Evolutionary conservation across 768 basidiomycete genomes (phyloP), one percentile per base, ranked within the genome.

Genomic region (Tylopilus cervinicoccineus): DNA sequence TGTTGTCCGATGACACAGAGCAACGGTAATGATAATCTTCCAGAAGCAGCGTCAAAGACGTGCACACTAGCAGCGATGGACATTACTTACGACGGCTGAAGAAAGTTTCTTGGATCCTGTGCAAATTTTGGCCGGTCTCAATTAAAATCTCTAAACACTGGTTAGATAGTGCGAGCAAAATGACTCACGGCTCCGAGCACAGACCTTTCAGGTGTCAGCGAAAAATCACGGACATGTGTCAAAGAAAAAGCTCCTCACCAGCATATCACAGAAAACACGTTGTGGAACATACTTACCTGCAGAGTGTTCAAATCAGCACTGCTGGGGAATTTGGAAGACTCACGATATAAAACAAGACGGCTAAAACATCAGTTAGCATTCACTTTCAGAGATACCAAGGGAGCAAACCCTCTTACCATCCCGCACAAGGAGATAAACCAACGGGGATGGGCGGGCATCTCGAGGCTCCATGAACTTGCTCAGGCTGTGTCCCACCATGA

Each of bases 1-100:
- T 52, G 60, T 41, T 61, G 60, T 17, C 60, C 60, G 0, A 40
- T n/a, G 5, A 56, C 19, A 0, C 54, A 51, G 12, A 62, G 38
- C 0, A 59, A 12, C 2, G 57, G 60, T 2, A 20, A 34, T 5
- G 60, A 17, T 8, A 62, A 12, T 14, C 60, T 61, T 47, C 34
- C 13, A 11, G 12, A 36, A 24, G 13, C 14, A n/a, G 2, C 3
- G 3, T 38, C n/a, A 48, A 16, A 45, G 4, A 20, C 23, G 4
- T 17, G 31, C 32, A 31, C 3, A 8, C 13, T 5, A 29, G 14
- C 17, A 19, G 7, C 9, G 14, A 8, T 3, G n/a, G 7, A 1
- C 10, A 7, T 13, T 11, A n/a, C 38, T 24, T 20, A 29, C 45
- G 11, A 47, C 23, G 49, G 8, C 3, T 20, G 23, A 32, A 61